phyloP scores from a whole-genome alignment of 257 asterid species.

The Craterostigma plantagineum region DNA sequence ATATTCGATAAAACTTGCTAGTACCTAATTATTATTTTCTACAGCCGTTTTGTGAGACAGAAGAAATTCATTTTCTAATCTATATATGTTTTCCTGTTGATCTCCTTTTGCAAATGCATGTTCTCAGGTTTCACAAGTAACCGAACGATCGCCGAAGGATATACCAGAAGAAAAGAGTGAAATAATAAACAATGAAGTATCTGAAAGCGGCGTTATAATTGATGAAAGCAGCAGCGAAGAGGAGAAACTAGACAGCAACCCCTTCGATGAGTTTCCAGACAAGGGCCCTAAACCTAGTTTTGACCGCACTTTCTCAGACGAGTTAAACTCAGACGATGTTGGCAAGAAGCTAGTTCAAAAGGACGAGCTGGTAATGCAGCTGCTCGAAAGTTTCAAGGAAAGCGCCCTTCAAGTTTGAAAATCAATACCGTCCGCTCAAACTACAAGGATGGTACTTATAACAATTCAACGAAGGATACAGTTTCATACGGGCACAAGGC shows the following conservation, averaged over 20 bases:
- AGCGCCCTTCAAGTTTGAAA: slow-evolving; percentile 41
- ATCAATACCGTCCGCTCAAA: slow-evolving; percentile 27
- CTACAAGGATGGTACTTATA: slow-evolving; percentile 26
- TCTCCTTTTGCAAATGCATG: slow-evolving; percentile 9
- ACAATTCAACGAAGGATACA: slow-evolving; percentile 54
- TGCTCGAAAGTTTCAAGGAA: slow-evolving; percentile 39
- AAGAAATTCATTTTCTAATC: no score
- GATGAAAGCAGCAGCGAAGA: slow-evolving; percentile 22
- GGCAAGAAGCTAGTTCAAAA: slow-evolving; percentile 90
- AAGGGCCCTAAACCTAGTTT: slow-evolving; percentile 9
- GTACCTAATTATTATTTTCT: no score
- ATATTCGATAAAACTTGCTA: no score
- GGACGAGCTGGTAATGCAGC: slow-evolving; percentile 46
- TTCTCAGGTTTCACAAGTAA: slow-evolving; percentile 39
- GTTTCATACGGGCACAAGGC: slow-evolving; percentile 37
- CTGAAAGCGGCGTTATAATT: slow-evolving; percentile 11
- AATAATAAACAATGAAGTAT: slow-evolving; percentile 14
- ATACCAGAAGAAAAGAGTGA: slow-evolving; percentile 29
- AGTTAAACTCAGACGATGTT: slow-evolving; percentile 47
- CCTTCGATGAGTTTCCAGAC: slow-evolving; percentile 16
- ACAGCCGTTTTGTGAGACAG: no score
- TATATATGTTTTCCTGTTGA: neutral
- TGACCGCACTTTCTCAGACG: slow-evolving; percentile 14
- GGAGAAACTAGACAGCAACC: slow-evolving; percentile 18
- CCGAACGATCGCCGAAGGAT: slow-evolving; percentile 34